Base-by-base conservation (phyloP, 2,329 filamentous ascomycete species). In the Didymellaceae sp. region DNA sequence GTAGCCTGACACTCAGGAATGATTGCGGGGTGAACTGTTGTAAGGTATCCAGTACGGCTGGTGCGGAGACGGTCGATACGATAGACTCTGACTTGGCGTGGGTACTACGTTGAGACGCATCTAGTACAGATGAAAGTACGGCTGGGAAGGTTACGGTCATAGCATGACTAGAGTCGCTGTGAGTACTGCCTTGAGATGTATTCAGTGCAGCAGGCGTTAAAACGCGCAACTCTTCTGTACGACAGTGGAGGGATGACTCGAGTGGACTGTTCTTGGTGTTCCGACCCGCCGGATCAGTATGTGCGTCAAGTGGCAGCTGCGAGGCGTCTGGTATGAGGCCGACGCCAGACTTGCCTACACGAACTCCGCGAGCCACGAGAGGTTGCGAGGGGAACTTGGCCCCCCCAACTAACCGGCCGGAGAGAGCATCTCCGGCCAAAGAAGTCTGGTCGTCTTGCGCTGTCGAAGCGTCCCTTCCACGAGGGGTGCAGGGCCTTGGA, bases 341-440 rank as follows among this genome's bases (percentile, higher is more conserved):
- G 20, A 51, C 37, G 6, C 48, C 35, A 21, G 41, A 35, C 8
- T 45, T 41, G 35, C 35, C 41, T 26, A 51, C 18, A 51, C 41
- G 26, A 45, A 51, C 48, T 51, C 48, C 42, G 35, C 48, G 35
- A 51, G 48, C 48, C 48, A 51, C 42, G 48, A 51, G 48, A 51
- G 48, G 42, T 46, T 52, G 42, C 38, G 48, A 46, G 32, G 31
- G 32, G 42, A 38, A 8, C n/a, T 45, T 26, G 20, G 26, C 20
- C 16, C 38, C 37, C 48, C 48, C 48, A 52, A 52, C 48, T 52
- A 52, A 46, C 30, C 37, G 48, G 48, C 48, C 40, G 66, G 68
- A 49, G 67, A 72, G 24, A 62, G 37, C 67, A 70, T 72, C 48
- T 70, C 66, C 26, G 66, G 66, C 67, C 68, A 71, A 11, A 71